phyloP scores from a whole-genome alignment of 768 basidiomycete species.

The Lentinula guzmanii region DNA sequence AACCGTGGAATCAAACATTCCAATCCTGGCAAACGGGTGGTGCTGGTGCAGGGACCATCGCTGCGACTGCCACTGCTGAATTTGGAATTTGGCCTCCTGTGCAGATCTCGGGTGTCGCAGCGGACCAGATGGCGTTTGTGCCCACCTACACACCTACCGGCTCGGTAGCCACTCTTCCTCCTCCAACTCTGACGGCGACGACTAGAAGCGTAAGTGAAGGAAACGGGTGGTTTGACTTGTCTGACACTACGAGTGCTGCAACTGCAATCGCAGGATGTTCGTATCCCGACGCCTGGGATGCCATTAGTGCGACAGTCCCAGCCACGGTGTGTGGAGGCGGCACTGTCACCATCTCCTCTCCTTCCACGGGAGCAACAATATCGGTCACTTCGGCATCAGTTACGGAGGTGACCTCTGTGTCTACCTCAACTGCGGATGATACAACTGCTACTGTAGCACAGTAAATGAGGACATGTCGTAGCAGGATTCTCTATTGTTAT shows the following conservation, averaged over 20 bases:
- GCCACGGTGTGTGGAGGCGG: conserved; percentile 13
- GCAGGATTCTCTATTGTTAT: neutral
- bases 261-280: conserved; percentile 41
- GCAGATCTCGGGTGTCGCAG: conserved; percentile 31
- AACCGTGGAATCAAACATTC: conserved; percentile 33
- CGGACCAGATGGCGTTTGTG: conserved; percentile 28
- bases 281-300: conserved; percentile 46
- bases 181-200: conserved; percentile 46
- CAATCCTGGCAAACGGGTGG: conserved; percentile 58
- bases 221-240: conserved; percentile 48
- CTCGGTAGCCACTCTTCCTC: conserved; percentile 45
- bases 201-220: conserved; percentile 32
- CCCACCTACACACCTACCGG: conserved; percentile 61
- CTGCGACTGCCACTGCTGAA: conserved; percentile 28
- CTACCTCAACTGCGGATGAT: neutral
- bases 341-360: neutral
- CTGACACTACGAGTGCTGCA: conserved; percentile 38
- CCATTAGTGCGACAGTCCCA: conserved; percentile 26
- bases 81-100: conserved; percentile 50
- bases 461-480: neutral
- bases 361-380: neutral
- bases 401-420: neutral
- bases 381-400: neutral
- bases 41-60: conserved; percentile 42
- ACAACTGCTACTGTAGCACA: neutral